Evolutionary conservation across 2,329 filamentous ascomycete genomes (phyloP).

Genomic region (Aureobasidium sp.): DNA sequence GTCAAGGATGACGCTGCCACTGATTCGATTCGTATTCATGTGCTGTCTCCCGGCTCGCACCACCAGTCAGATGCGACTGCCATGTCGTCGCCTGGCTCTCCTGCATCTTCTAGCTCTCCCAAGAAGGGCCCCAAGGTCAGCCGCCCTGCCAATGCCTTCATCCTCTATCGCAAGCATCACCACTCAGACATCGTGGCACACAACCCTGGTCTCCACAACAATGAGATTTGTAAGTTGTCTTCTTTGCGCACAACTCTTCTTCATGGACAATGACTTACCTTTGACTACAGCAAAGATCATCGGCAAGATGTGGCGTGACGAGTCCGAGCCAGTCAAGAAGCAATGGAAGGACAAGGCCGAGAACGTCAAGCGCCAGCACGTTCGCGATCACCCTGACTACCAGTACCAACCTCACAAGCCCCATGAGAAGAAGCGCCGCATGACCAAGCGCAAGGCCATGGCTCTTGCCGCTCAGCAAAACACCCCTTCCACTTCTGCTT

Average conservation of each 20-base stretch:
- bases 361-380: constrained; percentile 32
- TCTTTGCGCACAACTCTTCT: neutral
- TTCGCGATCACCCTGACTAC: constrained; percentile 34
- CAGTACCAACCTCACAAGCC: constrained; percentile 40
- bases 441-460: constrained; percentile 16
- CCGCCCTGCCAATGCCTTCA: constrained; percentile 39
- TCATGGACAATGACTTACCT: neutral
- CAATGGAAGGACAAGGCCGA: constrained; percentile 32
- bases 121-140: constrained; percentile 26
- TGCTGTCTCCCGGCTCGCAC: constrained; percentile 9
- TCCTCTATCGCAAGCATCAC: constrained; percentile 36
- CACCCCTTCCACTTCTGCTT: neutral
- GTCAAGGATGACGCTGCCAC: neutral
- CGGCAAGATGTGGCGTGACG: constrained; percentile 34
- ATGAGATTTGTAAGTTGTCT: constrained; percentile 34
- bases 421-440: constrained; percentile 37
- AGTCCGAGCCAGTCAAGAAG: constrained; percentile 28
- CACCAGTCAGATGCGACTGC: neutral
- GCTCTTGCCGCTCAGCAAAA: constrained; percentile 1
- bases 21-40: neutral
- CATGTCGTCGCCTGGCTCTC: neutral
- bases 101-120: neutral
- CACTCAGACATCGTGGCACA: constrained; percentile 27
- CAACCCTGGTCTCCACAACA: constrained; percentile 36
- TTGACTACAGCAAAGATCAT: constrained; percentile 25